Percentiles rank a stretch among this genome's conserved stretches.
Conservation (phyloP, 176 grass and related monocot genomes). For the Raddia guianensis region DNA sequence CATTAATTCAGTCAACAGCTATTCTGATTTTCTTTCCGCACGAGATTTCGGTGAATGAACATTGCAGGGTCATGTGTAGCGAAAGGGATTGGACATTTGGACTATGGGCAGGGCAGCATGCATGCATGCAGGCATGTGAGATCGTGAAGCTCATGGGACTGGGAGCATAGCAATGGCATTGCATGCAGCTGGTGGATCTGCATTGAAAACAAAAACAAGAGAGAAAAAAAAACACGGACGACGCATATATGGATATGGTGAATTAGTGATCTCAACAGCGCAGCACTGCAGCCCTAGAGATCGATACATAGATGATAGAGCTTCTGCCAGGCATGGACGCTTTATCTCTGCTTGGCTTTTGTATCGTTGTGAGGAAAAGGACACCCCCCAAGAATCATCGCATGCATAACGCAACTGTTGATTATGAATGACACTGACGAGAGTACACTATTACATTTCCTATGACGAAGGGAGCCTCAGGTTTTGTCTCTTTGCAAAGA, state of each 20-base stretch:
- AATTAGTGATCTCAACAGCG: conserved; percentile 5
- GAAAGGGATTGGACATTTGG: conserved; percentile 31
- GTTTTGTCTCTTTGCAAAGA: neutral
- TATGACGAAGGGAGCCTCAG: neutral
- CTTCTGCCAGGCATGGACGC: neutral
- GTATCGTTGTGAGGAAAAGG: conserved; percentile 20
- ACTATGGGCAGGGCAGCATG: neutral
- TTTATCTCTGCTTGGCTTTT: neutral
- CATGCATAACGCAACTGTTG: conserved; percentile 10
- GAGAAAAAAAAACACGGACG: neutral
- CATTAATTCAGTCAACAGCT: too few relatives aligned
- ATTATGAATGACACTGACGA: neutral
- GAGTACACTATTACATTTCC: neutral
- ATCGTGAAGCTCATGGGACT: conserved; percentile 34
- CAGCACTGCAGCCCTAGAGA: neutral
- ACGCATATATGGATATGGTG: neutral
- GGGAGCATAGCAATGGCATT: neutral
- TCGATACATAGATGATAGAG: neutral
- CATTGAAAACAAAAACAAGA: conserved; percentile 16
- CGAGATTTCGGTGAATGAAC: conserved; percentile 18
- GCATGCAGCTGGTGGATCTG: neutral
- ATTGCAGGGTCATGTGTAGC: conserved; percentile 31
- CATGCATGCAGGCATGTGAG: neutral
- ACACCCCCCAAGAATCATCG: conserved; percentile 6
- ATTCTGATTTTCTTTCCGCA: too few relatives aligned